These are phyloP conservation scores for Coemansia sp. DNA, from an alignment of 192 early-diverging fungal species.

Conservation along the genomic window DNA sequence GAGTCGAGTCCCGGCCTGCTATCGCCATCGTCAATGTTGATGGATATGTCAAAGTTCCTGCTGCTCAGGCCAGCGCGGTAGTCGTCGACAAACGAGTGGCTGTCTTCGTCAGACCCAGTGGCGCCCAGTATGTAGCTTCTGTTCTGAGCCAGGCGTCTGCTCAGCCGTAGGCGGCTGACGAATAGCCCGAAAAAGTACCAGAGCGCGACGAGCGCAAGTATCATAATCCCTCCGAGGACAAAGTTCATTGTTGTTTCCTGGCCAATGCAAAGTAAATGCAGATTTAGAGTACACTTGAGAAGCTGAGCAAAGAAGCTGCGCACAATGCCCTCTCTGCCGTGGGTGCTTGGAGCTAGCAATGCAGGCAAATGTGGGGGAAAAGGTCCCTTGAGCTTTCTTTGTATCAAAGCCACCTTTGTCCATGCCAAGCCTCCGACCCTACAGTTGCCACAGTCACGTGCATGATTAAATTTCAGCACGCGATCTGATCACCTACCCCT, in stretches of 20 bases:
- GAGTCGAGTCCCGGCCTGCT: slow-evolving; percentile 46
- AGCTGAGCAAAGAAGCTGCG: neutral
- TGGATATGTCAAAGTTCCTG: slow-evolving; percentile 49
- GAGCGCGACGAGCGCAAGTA: slow-evolving; percentile 28
- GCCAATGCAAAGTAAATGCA: neutral
- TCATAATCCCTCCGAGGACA: slow-evolving; percentile 32
- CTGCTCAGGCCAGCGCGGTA: slow-evolving; percentile 44
- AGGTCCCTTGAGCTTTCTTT: neutral
- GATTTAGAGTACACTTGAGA: slow-evolving; percentile 2
- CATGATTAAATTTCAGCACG: neutral
- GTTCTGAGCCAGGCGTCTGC: slow-evolving; percentile 27
- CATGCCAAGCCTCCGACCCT: slow-evolving; percentile 3
- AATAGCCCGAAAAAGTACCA: slow-evolving; percentile 48
- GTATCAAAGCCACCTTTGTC: neutral
- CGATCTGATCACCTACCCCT: neutral
- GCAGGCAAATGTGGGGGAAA: neutral
- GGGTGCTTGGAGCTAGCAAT: neutral
- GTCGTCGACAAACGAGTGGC: slow-evolving; percentile 31
- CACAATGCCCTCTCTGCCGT: neutral
- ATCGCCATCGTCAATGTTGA: slow-evolving; percentile 44
- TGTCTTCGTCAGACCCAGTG: slow-evolving; percentile 15
- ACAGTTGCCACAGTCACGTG: slow-evolving; percentile 15
- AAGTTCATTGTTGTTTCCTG: slow-evolving; percentile 21
- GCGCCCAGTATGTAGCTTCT: slow-evolving; percentile 11
- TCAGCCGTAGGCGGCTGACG: slow-evolving; percentile 27